Conservation (phyloP, 768 basidiomycete genomes). For the Hortiboletus campestris region DNA sequence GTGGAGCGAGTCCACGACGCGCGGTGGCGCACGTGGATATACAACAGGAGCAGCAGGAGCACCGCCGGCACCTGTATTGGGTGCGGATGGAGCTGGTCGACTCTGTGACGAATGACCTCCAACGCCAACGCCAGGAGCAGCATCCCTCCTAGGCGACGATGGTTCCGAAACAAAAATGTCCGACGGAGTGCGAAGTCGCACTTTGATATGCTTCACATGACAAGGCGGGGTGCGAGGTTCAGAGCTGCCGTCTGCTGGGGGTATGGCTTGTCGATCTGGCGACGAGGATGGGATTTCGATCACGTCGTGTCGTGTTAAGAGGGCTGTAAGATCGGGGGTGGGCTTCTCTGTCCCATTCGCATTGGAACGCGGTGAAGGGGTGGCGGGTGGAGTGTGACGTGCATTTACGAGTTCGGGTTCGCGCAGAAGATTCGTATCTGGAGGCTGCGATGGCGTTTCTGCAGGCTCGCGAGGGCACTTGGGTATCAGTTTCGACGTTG, state of each 20-base stretch:
- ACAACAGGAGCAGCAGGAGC: background rate
- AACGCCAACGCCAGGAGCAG: background rate
- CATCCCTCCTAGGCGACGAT: slow-evolving; percentile 6
- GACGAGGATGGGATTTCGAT: slow-evolving; percentile 1
- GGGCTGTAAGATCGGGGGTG: background rate
- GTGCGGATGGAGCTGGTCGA: background rate
- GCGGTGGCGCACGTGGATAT: slow-evolving; percentile 21
- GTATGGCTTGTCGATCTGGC: background rate
- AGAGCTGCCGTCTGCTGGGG: background rate
- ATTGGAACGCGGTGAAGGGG: background rate
- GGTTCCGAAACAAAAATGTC: slow-evolving; percentile 21
- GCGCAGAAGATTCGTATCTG: no score
- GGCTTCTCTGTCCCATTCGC: background rate
- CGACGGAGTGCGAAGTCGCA: slow-evolving; percentile 6
- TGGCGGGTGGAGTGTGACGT: background rate
- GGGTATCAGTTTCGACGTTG: background rate
- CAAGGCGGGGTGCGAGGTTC: background rate
- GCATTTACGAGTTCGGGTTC: background rate
- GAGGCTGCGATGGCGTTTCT: background rate
- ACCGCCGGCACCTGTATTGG: background rate
- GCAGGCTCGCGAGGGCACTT: background rate
- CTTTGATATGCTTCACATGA: slow-evolving; percentile 3
- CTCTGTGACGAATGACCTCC: background rate
- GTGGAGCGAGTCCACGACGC: slow-evolving; percentile 16
- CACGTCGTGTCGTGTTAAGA: background rate